phyloP scores from a whole-genome alignment of 805 yeast species.

The Cyberlindnera xishuangbannaensis region DNA sequence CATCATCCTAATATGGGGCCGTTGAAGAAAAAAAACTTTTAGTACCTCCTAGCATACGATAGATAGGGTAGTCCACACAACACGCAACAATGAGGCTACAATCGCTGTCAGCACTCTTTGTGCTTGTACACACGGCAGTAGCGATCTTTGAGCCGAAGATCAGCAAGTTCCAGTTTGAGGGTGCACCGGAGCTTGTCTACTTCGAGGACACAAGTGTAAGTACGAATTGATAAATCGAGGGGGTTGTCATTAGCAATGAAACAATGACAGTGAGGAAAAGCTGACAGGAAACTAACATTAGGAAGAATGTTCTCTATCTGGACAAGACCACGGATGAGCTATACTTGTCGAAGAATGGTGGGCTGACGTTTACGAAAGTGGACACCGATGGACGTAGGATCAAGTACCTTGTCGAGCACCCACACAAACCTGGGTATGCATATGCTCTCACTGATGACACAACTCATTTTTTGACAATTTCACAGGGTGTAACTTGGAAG shows the following conservation, averaged over 20 bases:
- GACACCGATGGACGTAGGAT: conserved; percentile 32
- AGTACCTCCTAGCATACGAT: neutral
- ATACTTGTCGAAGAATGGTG: conserved; percentile 43
- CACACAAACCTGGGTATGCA: conserved; percentile 32
- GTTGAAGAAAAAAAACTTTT: neutral
- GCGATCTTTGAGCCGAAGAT: conserved; percentile 25
- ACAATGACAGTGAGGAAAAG: no score
- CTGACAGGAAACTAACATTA: neutral
- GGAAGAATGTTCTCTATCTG: conserved; percentile 13
- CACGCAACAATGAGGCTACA: conserved; percentile 8
- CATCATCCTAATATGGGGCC: no score
- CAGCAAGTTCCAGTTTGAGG: conserved; percentile 14
- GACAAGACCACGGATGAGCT: conserved; percentile 27
- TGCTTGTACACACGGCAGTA: conserved; percentile 8
- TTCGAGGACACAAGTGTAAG: conserved; percentile 29
- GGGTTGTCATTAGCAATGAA: no score
- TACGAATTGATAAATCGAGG: no score
- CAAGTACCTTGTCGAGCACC: conserved; percentile 32
- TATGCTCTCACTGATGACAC: conserved; percentile 30
- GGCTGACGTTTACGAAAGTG: conserved; percentile 36
- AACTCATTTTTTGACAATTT: conserved; percentile 34
- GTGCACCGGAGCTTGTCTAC: conserved; percentile 26
- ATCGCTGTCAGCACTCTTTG: conserved; percentile 9
- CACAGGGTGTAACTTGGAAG: conserved; percentile 38
- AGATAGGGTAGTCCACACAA: no score